Percentiles rank a stretch among this genome's conserved stretches.
These are phyloP conservation scores for Spathaspora boniae DNA, from an alignment of 805 yeast species.

Conservation along the genomic window DNA sequence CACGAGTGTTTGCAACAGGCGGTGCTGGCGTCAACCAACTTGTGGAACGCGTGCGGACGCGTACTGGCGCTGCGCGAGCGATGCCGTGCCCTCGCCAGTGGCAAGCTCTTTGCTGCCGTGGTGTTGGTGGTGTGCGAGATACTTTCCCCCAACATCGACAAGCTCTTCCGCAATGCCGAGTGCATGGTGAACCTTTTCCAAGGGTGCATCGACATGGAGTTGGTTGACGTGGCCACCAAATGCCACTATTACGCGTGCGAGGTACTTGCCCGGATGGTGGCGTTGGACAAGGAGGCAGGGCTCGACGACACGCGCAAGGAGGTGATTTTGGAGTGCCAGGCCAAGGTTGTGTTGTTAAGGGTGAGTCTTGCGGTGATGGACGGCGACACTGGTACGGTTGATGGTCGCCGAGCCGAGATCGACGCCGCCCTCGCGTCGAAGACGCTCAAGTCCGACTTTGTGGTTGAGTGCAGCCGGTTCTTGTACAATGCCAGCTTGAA, in stretches of 20 bases:
- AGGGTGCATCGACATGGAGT: background rate
- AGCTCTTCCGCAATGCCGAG: background rate
- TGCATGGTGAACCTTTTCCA: slow-evolving; percentile 2
- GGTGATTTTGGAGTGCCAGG: background rate
- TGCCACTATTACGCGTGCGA: slow-evolving; percentile 2
- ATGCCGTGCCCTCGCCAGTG: background rate
- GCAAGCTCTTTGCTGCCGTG: slow-evolving; percentile 3
- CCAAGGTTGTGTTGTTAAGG: slow-evolving; percentile 2
- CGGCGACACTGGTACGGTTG: background rate
- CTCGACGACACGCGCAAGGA: background rate
- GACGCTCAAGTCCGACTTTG: background rate
- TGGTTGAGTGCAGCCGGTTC: slow-evolving; percentile 3
- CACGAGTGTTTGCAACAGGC: slow-evolving; percentile 2
- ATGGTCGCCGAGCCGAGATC: slow-evolving; percentile 1
- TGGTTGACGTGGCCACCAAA: slow-evolving; percentile 4
- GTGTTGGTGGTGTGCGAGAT: slow-evolving; percentile 3
- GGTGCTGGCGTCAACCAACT: slow-evolving; percentile 3
- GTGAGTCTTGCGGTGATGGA: slow-evolving; percentile 1
- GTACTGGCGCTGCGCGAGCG: background rate
- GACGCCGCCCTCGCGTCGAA: background rate
- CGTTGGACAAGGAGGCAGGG: slow-evolving; percentile 1
- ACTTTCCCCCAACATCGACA: slow-evolving; percentile 2
- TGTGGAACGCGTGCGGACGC: slow-evolving; percentile 5
- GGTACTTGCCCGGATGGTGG: slow-evolving; percentile 1
- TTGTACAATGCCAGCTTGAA: slow-evolving; percentile 3